These are phyloP conservation scores for Santalum album DNA, from an alignment of 164 flowering plant genomes.

Conservation along the genomic window DNA sequence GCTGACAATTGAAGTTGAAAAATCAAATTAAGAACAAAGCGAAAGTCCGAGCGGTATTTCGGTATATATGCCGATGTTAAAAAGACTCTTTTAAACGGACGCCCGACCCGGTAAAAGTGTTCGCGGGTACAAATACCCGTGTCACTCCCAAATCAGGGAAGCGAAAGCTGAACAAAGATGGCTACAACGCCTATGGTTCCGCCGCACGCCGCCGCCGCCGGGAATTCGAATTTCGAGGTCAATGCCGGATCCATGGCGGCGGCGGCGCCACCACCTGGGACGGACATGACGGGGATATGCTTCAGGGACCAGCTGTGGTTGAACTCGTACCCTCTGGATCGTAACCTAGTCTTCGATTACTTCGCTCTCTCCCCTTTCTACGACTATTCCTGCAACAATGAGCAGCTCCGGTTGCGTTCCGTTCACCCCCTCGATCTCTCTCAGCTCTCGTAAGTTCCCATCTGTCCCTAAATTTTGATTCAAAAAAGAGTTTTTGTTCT, in stretches of 20 bases:
- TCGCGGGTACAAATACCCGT: too few species aligned
- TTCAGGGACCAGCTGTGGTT: slow-evolving; percentile 96
- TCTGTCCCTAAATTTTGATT: too few species aligned
- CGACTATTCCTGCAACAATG: slow-evolving; percentile 81
- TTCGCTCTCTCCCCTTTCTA: slow-evolving; percentile 94
- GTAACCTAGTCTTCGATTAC: slow-evolving; percentile 88
- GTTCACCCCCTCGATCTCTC: slow-evolving; percentile 90
- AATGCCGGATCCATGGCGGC: slow-evolving; percentile 13
- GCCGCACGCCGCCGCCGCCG: slow-evolving; percentile 15
- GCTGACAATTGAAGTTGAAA: too few species aligned
- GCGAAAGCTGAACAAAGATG: too few species aligned
- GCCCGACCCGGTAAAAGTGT: too few species aligned
- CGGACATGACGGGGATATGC: slow-evolving; percentile 98
- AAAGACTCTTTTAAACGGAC: too few species aligned
- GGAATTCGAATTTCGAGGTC: slow-evolving; percentile 20
- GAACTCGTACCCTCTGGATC: slow-evolving; percentile 83
- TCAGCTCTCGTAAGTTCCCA: slow-evolving; percentile 63
- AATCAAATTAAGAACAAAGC: too few species aligned
- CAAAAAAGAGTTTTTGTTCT: too few species aligned
- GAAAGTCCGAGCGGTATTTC: too few species aligned
- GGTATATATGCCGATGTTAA: too few species aligned
- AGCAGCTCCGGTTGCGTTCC: slow-evolving; percentile 67
- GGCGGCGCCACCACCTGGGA: slow-evolving; percentile 59
- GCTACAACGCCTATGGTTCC: slow-evolving; percentile 37
- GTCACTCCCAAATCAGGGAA: too few species aligned